These are phyloP conservation scores for Ogataea parapolymorpha DNA, from an alignment of 805 yeast species.

Conservation along the genomic window DNA sequence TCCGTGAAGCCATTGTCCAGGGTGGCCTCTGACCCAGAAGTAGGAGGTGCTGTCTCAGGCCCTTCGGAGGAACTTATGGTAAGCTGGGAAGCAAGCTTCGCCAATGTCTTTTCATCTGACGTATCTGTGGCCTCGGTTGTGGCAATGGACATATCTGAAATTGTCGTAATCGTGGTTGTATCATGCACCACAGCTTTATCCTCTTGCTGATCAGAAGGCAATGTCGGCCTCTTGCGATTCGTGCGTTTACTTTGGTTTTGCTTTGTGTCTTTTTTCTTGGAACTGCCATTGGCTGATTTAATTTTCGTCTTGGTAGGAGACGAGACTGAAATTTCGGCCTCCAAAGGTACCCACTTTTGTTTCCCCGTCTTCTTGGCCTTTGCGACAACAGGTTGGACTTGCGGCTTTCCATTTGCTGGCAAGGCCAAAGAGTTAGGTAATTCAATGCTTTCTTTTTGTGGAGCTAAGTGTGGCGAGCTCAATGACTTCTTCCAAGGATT, in stretches of 20 bases:
- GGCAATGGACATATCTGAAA: slow-evolving; percentile 8
- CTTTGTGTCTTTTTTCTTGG: slow-evolving; percentile 8
- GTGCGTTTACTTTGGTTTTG: slow-evolving; percentile 1
- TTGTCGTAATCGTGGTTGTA: slow-evolving; percentile 6
- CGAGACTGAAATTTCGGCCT: slow-evolving; percentile 24
- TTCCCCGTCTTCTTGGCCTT: slow-evolving; percentile 22
- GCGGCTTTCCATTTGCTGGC: not conserved
- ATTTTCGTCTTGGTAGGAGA: slow-evolving; percentile 9
- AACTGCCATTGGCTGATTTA: slow-evolving; percentile 1
- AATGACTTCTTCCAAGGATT: slow-evolving; percentile 25
- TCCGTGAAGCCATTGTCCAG: slow-evolving; percentile 3
- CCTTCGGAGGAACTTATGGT: slow-evolving; percentile 4
- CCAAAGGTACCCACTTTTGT: slow-evolving; percentile 25
- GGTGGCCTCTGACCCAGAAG: slow-evolving; percentile 13
- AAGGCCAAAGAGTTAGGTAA: not conserved
- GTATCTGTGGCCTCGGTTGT: slow-evolving; percentile 13
- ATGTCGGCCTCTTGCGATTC: slow-evolving; percentile 3
- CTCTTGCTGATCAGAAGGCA: not conserved
- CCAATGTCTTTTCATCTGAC: slow-evolving; percentile 10
- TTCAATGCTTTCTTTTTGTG: not conserved
- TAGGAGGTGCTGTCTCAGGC: slow-evolving; percentile 11
- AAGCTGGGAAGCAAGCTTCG: slow-evolving; percentile 6
- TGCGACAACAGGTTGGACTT: not conserved
- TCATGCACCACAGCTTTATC: not conserved
- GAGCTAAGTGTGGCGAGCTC: not conserved